Conservation (phyloP, 1,284 basidiomycete genomes). For the Microbotryomycetes sp. region DNA sequence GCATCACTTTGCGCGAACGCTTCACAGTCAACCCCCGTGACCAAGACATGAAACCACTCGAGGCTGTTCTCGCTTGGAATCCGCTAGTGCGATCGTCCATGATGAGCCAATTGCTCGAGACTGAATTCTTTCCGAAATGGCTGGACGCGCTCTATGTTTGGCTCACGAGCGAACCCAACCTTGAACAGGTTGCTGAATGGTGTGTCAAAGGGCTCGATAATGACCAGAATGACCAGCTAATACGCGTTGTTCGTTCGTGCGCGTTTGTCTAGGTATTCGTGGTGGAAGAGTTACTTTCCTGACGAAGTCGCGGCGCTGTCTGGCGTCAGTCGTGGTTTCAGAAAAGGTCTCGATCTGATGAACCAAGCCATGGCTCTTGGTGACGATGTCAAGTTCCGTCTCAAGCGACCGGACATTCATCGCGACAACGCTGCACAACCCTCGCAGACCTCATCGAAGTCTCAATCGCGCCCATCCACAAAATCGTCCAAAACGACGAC, state of each 20-base stretch:
- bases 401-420: conserved; percentile 25
- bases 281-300: conserved; percentile 68
- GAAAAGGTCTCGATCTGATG: conserved; percentile 79
- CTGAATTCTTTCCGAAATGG: conserved; percentile 95
- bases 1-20: conserved; percentile 66
- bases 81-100: conserved; percentile 64
- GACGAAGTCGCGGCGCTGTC: conserved; percentile 57
- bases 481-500: conserved; percentile 12
- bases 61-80: conserved; percentile 71
- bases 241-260: not conserved
- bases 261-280: conserved; percentile 48
- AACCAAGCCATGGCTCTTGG: conserved; percentile 81
- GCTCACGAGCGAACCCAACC: conserved; percentile 78
- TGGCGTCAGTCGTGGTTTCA: conserved; percentile 69
- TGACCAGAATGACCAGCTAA: not conserved
- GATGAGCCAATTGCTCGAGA: conserved; percentile 70
- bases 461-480: conserved; percentile 46
- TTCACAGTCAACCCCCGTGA: conserved; percentile 80
- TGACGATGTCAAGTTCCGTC: conserved; percentile 33
- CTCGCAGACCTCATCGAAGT: conserved; percentile 55
- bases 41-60: conserved; percentile 64
- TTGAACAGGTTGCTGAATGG: conserved; percentile 88
- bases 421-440: conserved; percentile 1
- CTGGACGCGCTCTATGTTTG: conserved; percentile 81
- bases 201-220: conserved; percentile 44